These are phyloP conservation scores for Hyphopichia pseudoburtonii DNA, from an alignment of 1,139 yeast genomes.

Conservation along the genomic window DNA sequence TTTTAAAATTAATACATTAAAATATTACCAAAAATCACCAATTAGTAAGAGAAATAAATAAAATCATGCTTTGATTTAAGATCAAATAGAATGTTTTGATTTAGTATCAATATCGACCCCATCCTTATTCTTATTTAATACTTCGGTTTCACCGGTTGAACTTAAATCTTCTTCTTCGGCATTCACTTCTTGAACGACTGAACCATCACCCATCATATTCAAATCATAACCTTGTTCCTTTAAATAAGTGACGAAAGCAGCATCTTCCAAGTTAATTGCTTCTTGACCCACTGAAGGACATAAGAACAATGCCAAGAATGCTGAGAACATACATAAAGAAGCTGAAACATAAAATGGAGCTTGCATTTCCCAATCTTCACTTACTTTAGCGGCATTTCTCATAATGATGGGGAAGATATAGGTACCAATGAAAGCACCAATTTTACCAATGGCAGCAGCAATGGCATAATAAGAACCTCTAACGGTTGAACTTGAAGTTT, in stretches of 20 bases:
- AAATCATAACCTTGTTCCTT: slow-evolving; percentile 58
- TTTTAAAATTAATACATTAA: no score
- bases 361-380: slow-evolving; percentile 51
- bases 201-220: slow-evolving; percentile 43
- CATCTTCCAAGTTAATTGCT: slow-evolving; percentile 77
- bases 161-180: background rate
- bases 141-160: background rate
- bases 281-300: slow-evolving; percentile 83
- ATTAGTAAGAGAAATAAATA: background rate
- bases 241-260: slow-evolving; percentile 64
- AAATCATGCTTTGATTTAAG: no score
- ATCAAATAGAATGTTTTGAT: slow-evolving; percentile 8
- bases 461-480: slow-evolving; percentile 91
- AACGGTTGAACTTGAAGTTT: slow-evolving; percentile 81
- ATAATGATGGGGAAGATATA: slow-evolving; percentile 78
- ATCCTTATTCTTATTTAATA: background rate
- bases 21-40: no score
- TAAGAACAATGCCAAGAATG: slow-evolving; percentile 64
- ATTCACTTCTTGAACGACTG: slow-evolving; percentile 13
- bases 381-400: slow-evolving; percentile 28
- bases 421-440: slow-evolving; percentile 91
- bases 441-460: slow-evolving; percentile 88
- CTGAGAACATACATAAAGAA: slow-evolving; percentile 72
- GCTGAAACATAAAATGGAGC: slow-evolving; percentile 86
- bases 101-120: slow-evolving; percentile 3